phyloP scores from a whole-genome alignment of 106 monocot species.

The Hemerocallis citrina region DNA sequence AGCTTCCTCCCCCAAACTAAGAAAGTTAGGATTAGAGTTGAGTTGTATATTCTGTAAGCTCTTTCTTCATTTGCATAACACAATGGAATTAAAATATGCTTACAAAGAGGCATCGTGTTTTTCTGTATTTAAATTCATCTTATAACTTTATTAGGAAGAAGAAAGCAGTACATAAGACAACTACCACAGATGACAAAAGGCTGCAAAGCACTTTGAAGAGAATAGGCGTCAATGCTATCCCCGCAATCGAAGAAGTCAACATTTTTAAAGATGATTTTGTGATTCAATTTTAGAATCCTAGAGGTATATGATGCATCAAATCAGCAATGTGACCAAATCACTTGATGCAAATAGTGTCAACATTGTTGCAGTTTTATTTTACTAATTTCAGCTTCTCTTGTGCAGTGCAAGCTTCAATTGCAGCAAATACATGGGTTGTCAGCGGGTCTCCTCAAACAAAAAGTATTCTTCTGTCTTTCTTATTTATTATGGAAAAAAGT shows the following conservation, averaged over 20 bases:
- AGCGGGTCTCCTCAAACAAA: slow-evolving; percentile 72
- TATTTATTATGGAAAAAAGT: too few species aligned
- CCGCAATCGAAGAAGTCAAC: slow-evolving; percentile 76
- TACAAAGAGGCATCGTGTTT: too few species aligned
- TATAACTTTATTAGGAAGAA: slow-evolving; percentile 44
- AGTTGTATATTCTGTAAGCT: too few species aligned
- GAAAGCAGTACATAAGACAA: slow-evolving; percentile 69
- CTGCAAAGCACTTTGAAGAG: slow-evolving; percentile 77
- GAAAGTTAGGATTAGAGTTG: too few species aligned
- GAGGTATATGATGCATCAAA: slow-evolving; percentile 24
- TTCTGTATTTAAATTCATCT: too few species aligned
- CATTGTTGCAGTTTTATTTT: background rate
- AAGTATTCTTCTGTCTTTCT: slow-evolving; percentile 25
- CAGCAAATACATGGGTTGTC: slow-evolving; percentile 81
- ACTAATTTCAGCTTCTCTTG: background rate
- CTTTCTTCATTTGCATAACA: too few species aligned
- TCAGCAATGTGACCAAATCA: background rate
- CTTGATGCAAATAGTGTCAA: background rate
- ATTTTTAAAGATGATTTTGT: slow-evolving; percentile 75
- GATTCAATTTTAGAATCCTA: slow-evolving; percentile 63
- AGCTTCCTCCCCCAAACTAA: too few species aligned
- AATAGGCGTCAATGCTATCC: slow-evolving; percentile 65
- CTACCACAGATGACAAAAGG: slow-evolving; percentile 69
- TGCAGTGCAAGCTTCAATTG: slow-evolving; percentile 80
- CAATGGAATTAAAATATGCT: too few species aligned